A percentile compares a stretch with the other conserved stretches of the same genome.
phyloP scores from a whole-genome alignment of 345 rosid species.

The Boechera divaricarpa region DNA sequence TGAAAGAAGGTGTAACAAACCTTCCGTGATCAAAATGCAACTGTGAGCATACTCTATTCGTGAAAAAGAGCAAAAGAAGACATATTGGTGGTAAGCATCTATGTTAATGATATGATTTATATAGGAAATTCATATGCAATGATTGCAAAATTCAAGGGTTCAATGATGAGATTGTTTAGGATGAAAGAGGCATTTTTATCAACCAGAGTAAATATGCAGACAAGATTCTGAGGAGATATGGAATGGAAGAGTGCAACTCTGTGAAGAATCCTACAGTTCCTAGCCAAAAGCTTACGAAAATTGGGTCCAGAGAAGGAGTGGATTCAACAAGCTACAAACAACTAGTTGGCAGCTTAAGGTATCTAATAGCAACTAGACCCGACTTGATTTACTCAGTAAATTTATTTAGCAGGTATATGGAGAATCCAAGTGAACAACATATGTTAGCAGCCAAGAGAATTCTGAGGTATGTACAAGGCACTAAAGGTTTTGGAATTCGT shows the following conservation, averaged over 20 bases:
- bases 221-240: no score
- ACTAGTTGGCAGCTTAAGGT: not conserved
- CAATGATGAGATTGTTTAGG: not conserved
- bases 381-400: not conserved
- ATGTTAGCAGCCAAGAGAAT: not conserved
- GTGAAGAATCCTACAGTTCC: no score
- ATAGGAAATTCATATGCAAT: fast-evolving
- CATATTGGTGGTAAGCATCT: no score
- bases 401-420: not conserved
- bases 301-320: no score
- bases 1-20: no score
- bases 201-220: not conserved
- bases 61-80: no score
- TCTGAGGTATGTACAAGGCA: not conserved
- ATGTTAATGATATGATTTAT: no score
- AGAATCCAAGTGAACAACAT: not conserved
- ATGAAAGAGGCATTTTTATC: not conserved
- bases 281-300: no score
- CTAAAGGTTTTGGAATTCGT: no score
- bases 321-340: not conserved
- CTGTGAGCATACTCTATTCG: no score
- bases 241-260: no score
- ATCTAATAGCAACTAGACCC: not conserved
- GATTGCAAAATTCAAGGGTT: not conserved
- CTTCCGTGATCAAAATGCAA: no score